Evolutionary conservation across 2,329 filamentous ascomycete species (phyloP), one percentile per base, ranked within the genome.

Genomic region (Fusarium veterinarium): DNA sequence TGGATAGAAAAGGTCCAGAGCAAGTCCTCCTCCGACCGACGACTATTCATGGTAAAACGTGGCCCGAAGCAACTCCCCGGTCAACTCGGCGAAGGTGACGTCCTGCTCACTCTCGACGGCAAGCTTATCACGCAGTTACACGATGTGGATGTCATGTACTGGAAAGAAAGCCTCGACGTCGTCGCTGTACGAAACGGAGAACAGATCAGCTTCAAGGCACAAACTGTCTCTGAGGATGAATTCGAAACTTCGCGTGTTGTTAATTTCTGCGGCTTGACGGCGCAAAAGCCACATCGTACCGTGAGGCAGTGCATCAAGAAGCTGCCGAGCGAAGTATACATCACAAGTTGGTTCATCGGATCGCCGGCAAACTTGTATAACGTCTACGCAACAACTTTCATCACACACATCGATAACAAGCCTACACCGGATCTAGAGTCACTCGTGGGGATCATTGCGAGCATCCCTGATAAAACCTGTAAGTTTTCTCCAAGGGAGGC

Each of bases 1-100:
- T 98, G 95, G 95, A 97, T 99, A 75, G 88, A 93, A 74, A 92
- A 94, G 81, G 95, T 98, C 3, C 91, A 91, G 72, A 94, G 94
- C 69, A 98, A 98, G 80, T 92, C 94, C 31, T 92, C 94, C 40
- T 91, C 96, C 48, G 93, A 95, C 60, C 96, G 99, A 79, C 96
- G 98, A 82, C 89, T 99, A 25, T 99, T 99, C 85, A 98, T 98
- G 92, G 94, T 99, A 75, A 99, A 99, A 84, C 91, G 97, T 38
- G 91, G 89, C 0, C 91, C 91, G 72, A 89, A 83, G 79, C 30
- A 79, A 81, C 55, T 81, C 77, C 56, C 80, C 80, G 16, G 81
- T 81, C 89, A 91, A 14, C 87, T 99, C 9, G 86, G 93, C 33
- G 96, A 99, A 83, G 95, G 95, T 37, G 96, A 99, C 79, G 92